Percentiles rank a stretch among this genome's conserved stretches.
Conservation (phyloP, 2,329 filamentous ascomycete genomes). For the Hypoxylon sp. region DNA sequence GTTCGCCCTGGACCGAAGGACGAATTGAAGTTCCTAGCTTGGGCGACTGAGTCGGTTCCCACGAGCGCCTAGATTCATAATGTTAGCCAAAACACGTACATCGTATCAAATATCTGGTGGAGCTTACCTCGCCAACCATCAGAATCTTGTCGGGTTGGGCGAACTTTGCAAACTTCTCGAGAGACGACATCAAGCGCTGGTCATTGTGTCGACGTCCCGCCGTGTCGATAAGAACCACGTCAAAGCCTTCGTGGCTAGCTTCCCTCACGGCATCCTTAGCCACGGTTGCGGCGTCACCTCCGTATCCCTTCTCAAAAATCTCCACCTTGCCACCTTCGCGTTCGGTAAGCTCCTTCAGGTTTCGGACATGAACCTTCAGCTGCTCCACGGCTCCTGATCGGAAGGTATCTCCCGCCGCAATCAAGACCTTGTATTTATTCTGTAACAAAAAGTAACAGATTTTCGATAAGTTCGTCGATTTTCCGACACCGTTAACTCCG, state of each 20-base stretch:
- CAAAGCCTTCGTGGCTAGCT: conserved; percentile 77
- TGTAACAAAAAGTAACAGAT: conserved; percentile 98
- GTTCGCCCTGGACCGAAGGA: conserved; percentile 83
- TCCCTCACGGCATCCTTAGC: conserved; percentile 91
- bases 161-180: conserved; percentile 97
- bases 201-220: conserved; percentile 96
- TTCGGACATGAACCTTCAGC: conserved; percentile 91
- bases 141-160: conserved; percentile 97
- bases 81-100: conserved; percentile 23
- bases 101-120: not conserved
- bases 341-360: conserved; percentile 85
- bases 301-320: conserved; percentile 96
- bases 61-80: conserved; percentile 73
- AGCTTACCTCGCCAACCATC: conserved; percentile 79
- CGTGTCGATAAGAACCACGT: conserved; percentile 97
- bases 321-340: conserved; percentile 88
- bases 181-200: conserved; percentile 90
- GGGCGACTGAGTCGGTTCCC: conserved; percentile 92
- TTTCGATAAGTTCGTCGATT: conserved; percentile 97
- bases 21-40: conserved; percentile 95
- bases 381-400: conserved; percentile 97
- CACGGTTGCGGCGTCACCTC: conserved; percentile 95
- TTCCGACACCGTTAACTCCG: conserved; percentile 97
- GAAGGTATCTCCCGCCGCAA: conserved; percentile 96
- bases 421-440: conserved; percentile 94